Conservation (phyloP, 2,329 filamentous ascomycete genomes). For the Akanthomyces muscarius region DNA sequence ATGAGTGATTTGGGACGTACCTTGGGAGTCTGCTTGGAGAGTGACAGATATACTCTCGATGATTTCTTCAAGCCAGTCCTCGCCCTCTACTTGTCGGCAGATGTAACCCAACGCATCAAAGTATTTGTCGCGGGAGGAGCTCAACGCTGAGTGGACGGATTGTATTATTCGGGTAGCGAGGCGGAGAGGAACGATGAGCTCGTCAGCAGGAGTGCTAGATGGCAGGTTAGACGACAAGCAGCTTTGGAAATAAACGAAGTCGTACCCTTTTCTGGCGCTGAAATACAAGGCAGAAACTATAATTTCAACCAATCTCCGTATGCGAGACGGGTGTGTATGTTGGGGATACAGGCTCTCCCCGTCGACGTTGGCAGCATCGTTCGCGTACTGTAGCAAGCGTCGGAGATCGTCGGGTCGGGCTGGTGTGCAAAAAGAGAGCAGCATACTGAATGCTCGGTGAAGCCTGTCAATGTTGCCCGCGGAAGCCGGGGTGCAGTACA, state of each 20-base stretch:
- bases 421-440: slow-evolving; percentile 48
- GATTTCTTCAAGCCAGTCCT: background rate
- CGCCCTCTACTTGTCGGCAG: background rate
- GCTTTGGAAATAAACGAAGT: background rate
- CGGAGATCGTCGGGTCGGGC: slow-evolving; percentile 42
- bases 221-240: background rate
- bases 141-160: background rate
- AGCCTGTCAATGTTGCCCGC: slow-evolving; percentile 34
- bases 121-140: background rate
- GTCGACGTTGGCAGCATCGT: slow-evolving; percentile 38
- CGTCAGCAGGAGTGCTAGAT: background rate
- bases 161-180: slow-evolving; percentile 1
- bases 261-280: slow-evolving; percentile 3
- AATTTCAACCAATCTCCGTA: slow-evolving; percentile 34
- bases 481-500: slow-evolving; percentile 42
- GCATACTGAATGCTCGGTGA: slow-evolving; percentile 41
- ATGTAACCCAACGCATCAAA: background rate
- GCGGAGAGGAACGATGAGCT: background rate
- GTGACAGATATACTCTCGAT: background rate
- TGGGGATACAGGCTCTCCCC: slow-evolving; percentile 34
- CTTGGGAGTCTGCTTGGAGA: background rate
- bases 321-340: slow-evolving; percentile 27
- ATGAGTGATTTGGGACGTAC: background rate
- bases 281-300: slow-evolving; percentile 33
- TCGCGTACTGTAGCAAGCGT: slow-evolving; percentile 43